Conservation (phyloP, 768 basidiomycete genomes). For the Lactarius deliciosus region DNA sequence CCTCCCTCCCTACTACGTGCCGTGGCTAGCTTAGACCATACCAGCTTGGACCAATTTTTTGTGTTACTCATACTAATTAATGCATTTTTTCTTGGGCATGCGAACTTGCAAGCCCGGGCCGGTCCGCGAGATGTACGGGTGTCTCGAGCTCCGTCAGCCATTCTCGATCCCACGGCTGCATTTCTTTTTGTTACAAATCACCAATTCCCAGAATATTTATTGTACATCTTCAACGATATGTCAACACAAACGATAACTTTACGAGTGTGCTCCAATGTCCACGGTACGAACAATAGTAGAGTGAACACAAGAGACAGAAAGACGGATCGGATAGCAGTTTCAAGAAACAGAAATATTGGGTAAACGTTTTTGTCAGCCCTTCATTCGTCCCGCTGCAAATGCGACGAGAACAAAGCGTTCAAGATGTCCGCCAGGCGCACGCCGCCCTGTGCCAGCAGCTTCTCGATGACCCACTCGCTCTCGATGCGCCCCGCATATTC, state of each 20-base stretch:
- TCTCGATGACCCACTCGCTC: conserved; percentile 71
- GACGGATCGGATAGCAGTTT: background rate
- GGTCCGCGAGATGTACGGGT: background rate
- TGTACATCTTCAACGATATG: background rate
- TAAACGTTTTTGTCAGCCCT: background rate
- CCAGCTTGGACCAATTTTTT: background rate
- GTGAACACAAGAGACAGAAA: background rate
- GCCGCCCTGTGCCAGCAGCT: conserved; percentile 78
- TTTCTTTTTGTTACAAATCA: background rate
- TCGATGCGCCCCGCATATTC: conserved; percentile 72
- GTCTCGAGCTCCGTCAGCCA: no score
- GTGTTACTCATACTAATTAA: conserved; percentile 20
- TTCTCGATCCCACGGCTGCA: background rate
- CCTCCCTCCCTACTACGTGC: background rate
- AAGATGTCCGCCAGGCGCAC: conserved; percentile 80
- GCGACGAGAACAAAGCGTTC: conserved; percentile 63
- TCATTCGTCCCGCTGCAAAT: background rate
- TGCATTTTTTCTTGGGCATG: background rate
- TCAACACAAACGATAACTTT: background rate
- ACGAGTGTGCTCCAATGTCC: background rate
- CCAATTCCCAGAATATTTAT: background rate
- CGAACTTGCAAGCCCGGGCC: background rate
- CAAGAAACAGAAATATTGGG: background rate
- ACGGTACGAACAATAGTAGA: background rate
- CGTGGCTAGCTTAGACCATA: conserved; percentile 9